Evolutionary conservation across 2,329 filamentous ascomycete genomes (phyloP).

Genomic region (Clarireedia hainanense): DNA sequence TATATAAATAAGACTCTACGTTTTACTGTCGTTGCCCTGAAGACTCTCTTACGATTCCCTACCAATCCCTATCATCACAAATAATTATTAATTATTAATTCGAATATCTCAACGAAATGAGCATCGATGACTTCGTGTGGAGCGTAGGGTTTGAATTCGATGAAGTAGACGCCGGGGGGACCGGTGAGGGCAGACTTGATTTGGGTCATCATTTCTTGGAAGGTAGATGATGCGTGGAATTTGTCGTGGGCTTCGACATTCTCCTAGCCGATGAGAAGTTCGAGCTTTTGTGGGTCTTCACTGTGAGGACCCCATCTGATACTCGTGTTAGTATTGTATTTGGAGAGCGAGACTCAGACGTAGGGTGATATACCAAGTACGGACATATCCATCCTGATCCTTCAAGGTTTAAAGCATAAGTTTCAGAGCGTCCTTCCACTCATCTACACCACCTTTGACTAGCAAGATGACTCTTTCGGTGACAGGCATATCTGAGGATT

Average conservation of each 20-base stretch:
- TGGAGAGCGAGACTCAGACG: not conserved
- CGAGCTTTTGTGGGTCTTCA: slow-evolving; percentile 25
- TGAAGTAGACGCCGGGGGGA: slow-evolving; percentile 18
- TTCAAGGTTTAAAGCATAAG: slow-evolving; percentile 25
- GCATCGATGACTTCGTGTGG: slow-evolving; percentile 26
- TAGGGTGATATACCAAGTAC: slow-evolving; percentile 11
- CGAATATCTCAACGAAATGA: slow-evolving; percentile 25
- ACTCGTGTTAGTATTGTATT: not conserved
- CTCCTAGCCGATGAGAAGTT: slow-evolving; percentile 26
- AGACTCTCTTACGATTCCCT: no score
- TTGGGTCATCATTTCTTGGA: slow-evolving; percentile 9
- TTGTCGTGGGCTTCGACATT: slow-evolving; percentile 16
- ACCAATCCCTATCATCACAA: no score
- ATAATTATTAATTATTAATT: no score
- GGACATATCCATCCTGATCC: slow-evolving; percentile 24
- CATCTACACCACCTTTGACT: slow-evolving; percentile 21
- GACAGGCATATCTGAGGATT: slow-evolving; percentile 16
- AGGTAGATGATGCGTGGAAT: slow-evolving; percentile 13
- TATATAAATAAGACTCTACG: no score
- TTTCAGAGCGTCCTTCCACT: slow-evolving; percentile 27
- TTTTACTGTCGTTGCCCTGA: no score
- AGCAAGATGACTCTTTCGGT: slow-evolving; percentile 21
- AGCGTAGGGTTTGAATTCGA: slow-evolving; percentile 25
- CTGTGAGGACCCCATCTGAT: slow-evolving; percentile 24
- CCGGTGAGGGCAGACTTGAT: slow-evolving; percentile 20